Conservation (phyloP, 768 basidiomycete genomes). For the Russula olivacea region DNA sequence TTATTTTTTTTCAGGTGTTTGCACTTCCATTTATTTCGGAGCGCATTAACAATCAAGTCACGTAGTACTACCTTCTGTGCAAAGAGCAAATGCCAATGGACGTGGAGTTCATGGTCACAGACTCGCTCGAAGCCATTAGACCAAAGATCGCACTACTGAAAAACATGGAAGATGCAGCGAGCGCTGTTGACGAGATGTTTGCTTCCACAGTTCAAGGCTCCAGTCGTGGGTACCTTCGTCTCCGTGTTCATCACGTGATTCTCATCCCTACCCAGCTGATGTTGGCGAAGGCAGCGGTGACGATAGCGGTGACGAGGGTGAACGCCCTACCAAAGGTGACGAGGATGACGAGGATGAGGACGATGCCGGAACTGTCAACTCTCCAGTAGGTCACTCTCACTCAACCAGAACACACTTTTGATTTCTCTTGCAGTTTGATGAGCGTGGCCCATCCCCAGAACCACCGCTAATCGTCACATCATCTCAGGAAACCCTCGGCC, state of each 20-base stretch:
- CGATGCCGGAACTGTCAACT: constrained; percentile 40
- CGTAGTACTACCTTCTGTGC: constrained; percentile 78
- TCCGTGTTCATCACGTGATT: constrained; percentile 20
- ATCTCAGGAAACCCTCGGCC: constrained; percentile 67
- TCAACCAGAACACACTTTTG: neutral
- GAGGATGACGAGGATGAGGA: constrained; percentile 67
- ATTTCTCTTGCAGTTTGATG: constrained; percentile 42
- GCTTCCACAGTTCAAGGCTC: constrained; percentile 56
- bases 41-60: constrained; percentile 1
- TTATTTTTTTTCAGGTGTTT: constrained; percentile 86
- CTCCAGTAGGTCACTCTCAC: constrained; percentile 41
- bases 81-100: constrained; percentile 94
- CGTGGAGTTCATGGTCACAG: constrained; percentile 93
- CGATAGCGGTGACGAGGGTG: constrained; percentile 41
- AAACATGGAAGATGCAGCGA: constrained; percentile 78
- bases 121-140: constrained; percentile 90
- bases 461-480: constrained; percentile 60
- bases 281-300: constrained; percentile 55
- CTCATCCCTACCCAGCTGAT: constrained; percentile 26
- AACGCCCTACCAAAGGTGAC: constrained; percentile 44
- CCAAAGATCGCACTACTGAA: constrained; percentile 70
- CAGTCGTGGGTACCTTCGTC: constrained; percentile 39
- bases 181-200: constrained; percentile 88
- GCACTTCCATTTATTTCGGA: neutral
- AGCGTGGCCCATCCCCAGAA: constrained; percentile 81